These are phyloP conservation scores for Colletotrichum falcatum DNA, from an alignment of 2,329 filamentous ascomycete species.

Conservation along the genomic window DNA sequence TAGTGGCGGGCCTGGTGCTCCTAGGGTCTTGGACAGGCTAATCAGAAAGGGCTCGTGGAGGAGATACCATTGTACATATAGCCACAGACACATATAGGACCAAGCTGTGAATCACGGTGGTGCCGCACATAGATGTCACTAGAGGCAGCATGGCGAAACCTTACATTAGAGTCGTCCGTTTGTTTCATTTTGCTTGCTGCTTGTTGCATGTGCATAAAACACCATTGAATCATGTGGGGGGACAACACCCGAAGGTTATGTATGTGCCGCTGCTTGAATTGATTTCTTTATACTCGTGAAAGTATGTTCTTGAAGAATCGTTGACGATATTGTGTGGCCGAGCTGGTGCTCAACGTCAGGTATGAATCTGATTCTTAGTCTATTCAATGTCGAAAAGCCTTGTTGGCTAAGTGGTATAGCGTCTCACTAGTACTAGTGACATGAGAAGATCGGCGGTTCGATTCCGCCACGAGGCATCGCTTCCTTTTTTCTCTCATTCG, in stretches of 20 bases:
- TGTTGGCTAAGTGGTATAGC: slow-evolving; percentile 43
- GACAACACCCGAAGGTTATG: neutral
- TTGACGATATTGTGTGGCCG: neutral
- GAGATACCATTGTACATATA: slow-evolving; percentile 39
- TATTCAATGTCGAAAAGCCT: neutral
- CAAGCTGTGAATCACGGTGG: neutral
- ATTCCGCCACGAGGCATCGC: slow-evolving; percentile 42
- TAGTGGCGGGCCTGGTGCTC: slow-evolving; percentile 34
- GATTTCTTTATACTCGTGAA: neutral
- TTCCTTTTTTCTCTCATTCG: neutral
- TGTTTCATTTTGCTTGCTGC: neutral
- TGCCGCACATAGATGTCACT: neutral
- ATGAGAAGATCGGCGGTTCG: slow-evolving; percentile 43
- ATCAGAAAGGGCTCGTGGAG: slow-evolving; percentile 17
- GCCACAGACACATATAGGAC: slow-evolving; percentile 8
- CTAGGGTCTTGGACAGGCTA: slow-evolving; percentile 14
- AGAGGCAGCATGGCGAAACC: slow-evolving; percentile 9
- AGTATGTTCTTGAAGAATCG: neutral
- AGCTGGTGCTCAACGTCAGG: accelerated
- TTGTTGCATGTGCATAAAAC: neutral
- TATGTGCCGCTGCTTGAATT: neutral
- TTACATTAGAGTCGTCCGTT: neutral
- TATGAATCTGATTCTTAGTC: no score
- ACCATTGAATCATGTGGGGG: neutral
- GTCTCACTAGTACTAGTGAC: slow-evolving; percentile 40